Evolutionary conservation across 2,329 filamentous ascomycete species (phyloP), one percentile per base, ranked within the genome.

Genomic region (Phialophora expanda): DNA sequence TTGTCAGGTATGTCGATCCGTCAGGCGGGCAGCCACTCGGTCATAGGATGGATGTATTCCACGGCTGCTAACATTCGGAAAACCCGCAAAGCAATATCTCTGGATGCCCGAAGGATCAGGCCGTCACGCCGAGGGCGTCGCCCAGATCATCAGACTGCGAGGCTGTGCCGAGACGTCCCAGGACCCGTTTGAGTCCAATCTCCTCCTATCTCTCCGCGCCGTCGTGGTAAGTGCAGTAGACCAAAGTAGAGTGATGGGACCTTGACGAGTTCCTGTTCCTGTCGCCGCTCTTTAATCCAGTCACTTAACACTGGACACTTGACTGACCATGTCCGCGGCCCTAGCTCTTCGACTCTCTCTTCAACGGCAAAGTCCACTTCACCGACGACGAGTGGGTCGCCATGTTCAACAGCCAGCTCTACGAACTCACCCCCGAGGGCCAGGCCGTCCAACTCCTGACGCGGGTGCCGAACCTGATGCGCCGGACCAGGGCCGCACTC

Each of bases 91-190:
- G 57, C 56, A 58, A 69, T 58, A 73, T 76, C 30, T 65, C 71
- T 56, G 75, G 74, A 2, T 44, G 55, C 4, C 54, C 50, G 4
- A 69, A 46, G 3, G 61, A 54, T 14, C 57, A 54, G 9, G 69
- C 61, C 72, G 76, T 4, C 77, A 79, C 64, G 72, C 72, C 4
- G 75, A 77, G 59, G 77, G 77, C 1, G 77, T 76, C 1, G 74
- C 75, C 2, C 74, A 74, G 56, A 67, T 69, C 44, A 46, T 67
- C 38, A 60, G 53, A 48, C 20, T 61, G 28, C 59, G 65, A 62
- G 56, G 59, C 12, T 48, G 26, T 20, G 48, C 38, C 38, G 30
- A 56, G 6, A 53, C 50, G 2, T 30, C 3, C 2, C n/a, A 38
- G 14, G 65, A 66, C 26, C 38, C 46, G 0, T 65, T 69, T 22